Percentiles rank a stretch among this genome's conserved stretches.
Evolutionary conservation across 805 yeast species (phyloP).

Genomic region (Yueomyces sinensis): DNA sequence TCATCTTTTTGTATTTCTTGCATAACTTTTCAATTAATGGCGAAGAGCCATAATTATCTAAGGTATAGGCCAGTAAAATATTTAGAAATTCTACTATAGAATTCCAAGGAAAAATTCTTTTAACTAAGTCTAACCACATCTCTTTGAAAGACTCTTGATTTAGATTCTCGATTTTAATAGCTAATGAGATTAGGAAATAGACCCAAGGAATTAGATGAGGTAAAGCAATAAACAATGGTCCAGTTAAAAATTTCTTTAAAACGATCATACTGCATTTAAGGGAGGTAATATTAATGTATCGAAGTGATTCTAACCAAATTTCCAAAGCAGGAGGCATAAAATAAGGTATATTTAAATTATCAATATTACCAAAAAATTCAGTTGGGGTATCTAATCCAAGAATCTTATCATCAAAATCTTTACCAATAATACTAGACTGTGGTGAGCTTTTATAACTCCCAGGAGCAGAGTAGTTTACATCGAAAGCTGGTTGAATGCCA

Average conservation of each 20-base stretch:
- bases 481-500: neutral
- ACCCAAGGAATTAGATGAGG: constrained; percentile 71
- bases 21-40: constrained; percentile 11
- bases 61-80: constrained; percentile 30
- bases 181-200: constrained; percentile 54
- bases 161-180: constrained; percentile 32
- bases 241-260: constrained; percentile 48
- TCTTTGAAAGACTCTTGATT: constrained; percentile 7
- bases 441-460: neutral
- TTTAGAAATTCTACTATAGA: constrained; percentile 50
- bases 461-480: neutral
- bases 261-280: constrained; percentile 58
- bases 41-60: constrained; percentile 14
- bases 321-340: constrained; percentile 13
- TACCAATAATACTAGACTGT: neutral
- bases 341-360: constrained; percentile 10
- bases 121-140: constrained; percentile 26
- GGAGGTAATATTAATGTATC: constrained; percentile 47
- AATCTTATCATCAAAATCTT: neutral
- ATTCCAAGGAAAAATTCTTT: constrained; percentile 57
- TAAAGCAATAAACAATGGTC: constrained; percentile 53
- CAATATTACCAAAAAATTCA: constrained; percentile 18
- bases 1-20: constrained; percentile 13
- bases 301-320: constrained; percentile 46
- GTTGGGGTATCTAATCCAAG: neutral